phyloP scores from a whole-genome alignment of 352 stramenopile species.

The Phytophthora idaei region DNA sequence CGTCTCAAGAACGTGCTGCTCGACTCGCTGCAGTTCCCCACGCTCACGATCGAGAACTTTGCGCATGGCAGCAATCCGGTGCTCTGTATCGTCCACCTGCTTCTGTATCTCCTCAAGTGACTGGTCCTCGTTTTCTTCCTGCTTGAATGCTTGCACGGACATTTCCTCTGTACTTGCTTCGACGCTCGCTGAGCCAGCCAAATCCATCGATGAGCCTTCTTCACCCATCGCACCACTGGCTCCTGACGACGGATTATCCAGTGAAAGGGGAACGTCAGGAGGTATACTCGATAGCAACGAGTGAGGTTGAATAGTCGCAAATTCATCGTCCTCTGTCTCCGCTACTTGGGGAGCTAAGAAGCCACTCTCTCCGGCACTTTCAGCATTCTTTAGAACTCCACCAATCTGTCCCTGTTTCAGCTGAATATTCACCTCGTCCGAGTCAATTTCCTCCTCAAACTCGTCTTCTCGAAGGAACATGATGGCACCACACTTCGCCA shows the following conservation, averaged over 20 bases:
- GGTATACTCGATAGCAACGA: slow-evolving; percentile 17
- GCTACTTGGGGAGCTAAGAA: slow-evolving; percentile 19
- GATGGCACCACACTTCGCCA: slow-evolving; percentile 14
- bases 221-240: background rate
- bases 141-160: background rate
- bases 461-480: slow-evolving; percentile 33
- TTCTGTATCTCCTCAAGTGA: slow-evolving; percentile 40
- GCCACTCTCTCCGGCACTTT: background rate
- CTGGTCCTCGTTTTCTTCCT: slow-evolving; percentile 22
- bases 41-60: slow-evolving; percentile 47
- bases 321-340: slow-evolving; percentile 22
- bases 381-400: background rate
- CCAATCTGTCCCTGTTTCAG: background rate
- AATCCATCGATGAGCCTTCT: slow-evolving; percentile 3
- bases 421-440: background rate
- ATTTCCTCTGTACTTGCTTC: slow-evolving; percentile 9
- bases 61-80: slow-evolving; percentile 47
- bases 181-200: slow-evolving; percentile 6
- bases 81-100: slow-evolving; percentile 40
- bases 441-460: slow-evolving; percentile 27
- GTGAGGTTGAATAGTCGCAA: slow-evolving; percentile 18
- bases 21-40: slow-evolving; percentile 28
- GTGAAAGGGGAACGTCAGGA: slow-evolving; percentile 20
- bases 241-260: slow-evolving; percentile 1
- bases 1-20: slow-evolving; percentile 43